Base-by-base conservation (phyloP, 768 basidiomycete genomes). In the Coprinopsis sp. region DNA sequence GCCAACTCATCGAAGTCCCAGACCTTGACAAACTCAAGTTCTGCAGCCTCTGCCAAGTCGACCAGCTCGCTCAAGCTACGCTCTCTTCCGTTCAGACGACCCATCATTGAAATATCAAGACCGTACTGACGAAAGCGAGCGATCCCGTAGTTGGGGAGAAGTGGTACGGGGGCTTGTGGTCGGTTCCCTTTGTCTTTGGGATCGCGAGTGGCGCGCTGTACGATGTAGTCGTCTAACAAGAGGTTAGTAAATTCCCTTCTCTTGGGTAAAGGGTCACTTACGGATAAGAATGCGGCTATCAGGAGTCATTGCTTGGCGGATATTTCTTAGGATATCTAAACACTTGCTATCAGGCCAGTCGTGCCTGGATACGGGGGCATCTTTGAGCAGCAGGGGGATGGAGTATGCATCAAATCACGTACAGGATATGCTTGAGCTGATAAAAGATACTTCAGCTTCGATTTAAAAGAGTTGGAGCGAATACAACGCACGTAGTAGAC, bases 101-200 rank as follows among this genome's bases (percentile, higher is more conserved):
- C 33, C 67, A 74, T 68, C 75, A 78, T 74, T 41, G 64, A 67
- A 31, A 77, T 37, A 46, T 78, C 77, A 37, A 68, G 67, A 24
- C 70, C 57, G 49, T 77, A 76, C 22, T 60, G 59, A 4, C 67
- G 57, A 27, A 69, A 56, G 31, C 59, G 61, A 1, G 71, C 75
- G 6, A 66, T 62, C 13, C 73, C 74, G 44, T 69, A 76, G 54
- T 76, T 77, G 4, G 76, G 66, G 2, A 77, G 62, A 38, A 79
- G 57, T 0, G 73, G 76, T 43, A 68, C 66, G 0, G 74, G 75
- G 0, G 71, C 74, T 50, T 60, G 51, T 37, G 34, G 33, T 30
- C 28, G 41, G 28, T 51, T n/a, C n/a, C n/a, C n/a, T 8, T 29
- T 7, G 10, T 40, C 28, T 25, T 19, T 28, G n/a, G 36, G 42